Base-by-base conservation (phyloP, 192 early-diverging fungal species). In the Backusella parvicylindrica region DNA sequence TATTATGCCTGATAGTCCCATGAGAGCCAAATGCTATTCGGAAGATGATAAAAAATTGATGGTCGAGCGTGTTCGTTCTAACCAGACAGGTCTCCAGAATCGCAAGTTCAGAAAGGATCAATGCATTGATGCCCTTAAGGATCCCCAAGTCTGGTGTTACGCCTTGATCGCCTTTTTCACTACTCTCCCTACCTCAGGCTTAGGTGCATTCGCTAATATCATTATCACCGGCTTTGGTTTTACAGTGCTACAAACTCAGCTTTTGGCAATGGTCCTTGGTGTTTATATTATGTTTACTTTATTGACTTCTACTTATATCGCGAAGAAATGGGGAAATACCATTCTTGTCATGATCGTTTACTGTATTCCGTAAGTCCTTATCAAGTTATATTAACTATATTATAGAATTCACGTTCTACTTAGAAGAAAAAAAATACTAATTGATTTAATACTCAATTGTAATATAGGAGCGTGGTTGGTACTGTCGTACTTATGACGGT, bases 11-110 rank as follows among this genome's bases (percentile, higher is more conserved):
- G 73, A 74, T 2, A 67, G 64, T 50, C 73, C 73, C 3, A 74
- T 74, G 73, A 65, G 73, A 67, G 73, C 73, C 73, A 74, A 74
- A 30, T 74, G 73, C 31, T 74, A 23, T 32, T 67, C 73, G 9
- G 73, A 74, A 47, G 73, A 74, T 3, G 73, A 74, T 21, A 74
- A 74, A 16, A 65, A 68, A 23, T 68, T 74, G 64, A 74, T 74
- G 73, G 64, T 74, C 12, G 73, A 74, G 16, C 73, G 73, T 15
- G 64, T 74, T 16, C 73, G 73, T 21, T 35, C 64, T 23, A 74
- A 74, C 18, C 63, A 74, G 66, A 74, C 73, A 0, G 73, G 73
- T 49, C 1, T 74, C 1, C 73, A 74, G 11, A 74, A 74, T n/a
- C 36, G 37, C 21, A 28, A 35, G 3, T 74, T 67, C 43, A 36